phyloP scores from a whole-genome alignment of 257 asterid species.

The Marsdenia floribunda region DNA sequence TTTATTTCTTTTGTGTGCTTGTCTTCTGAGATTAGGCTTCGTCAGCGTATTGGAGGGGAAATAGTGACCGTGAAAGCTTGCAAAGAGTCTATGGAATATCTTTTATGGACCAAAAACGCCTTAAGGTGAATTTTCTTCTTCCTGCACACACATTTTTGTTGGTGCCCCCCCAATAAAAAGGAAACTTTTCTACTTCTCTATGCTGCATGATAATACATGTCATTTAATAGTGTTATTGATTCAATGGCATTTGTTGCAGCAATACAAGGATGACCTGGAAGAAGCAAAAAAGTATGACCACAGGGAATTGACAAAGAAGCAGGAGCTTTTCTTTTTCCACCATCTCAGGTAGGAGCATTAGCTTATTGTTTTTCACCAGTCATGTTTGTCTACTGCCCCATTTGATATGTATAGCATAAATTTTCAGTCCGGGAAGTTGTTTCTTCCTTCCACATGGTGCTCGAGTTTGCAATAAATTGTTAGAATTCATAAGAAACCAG shows the following conservation, averaged over 20 bases:
- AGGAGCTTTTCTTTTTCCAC: constrained; percentile 97
- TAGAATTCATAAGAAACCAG: constrained; percentile 69
- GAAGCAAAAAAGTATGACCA: constrained; percentile 99
- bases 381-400: constrained; percentile 15
- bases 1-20: constrained; percentile 3
- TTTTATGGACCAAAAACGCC: constrained; percentile 76
- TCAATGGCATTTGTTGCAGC: constrained; percentile 42
- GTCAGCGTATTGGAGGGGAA: constrained; percentile 98
- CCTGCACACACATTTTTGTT: too few species aligned
- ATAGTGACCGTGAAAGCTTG: constrained; percentile 94
- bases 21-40: constrained; percentile 60
- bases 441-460: constrained; percentile 94
- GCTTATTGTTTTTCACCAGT: neutral
- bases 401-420: constrained; percentile 15
- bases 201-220: neutral
- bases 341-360: constrained; percentile 62
- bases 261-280: constrained; percentile 74
- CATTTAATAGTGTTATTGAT: constrained; percentile 11
- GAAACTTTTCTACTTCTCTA: neutral
- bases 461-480: constrained; percentile 83
- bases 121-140: constrained; percentile 54
- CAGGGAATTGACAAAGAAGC: constrained; percentile 92
- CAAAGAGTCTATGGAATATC: constrained; percentile 99
- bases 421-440: constrained; percentile 94
- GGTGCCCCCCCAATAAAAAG: too few species aligned